Base-by-base conservation (phyloP, 139 green algal genomes). In the Zygnema circumcarinatum region DNA sequence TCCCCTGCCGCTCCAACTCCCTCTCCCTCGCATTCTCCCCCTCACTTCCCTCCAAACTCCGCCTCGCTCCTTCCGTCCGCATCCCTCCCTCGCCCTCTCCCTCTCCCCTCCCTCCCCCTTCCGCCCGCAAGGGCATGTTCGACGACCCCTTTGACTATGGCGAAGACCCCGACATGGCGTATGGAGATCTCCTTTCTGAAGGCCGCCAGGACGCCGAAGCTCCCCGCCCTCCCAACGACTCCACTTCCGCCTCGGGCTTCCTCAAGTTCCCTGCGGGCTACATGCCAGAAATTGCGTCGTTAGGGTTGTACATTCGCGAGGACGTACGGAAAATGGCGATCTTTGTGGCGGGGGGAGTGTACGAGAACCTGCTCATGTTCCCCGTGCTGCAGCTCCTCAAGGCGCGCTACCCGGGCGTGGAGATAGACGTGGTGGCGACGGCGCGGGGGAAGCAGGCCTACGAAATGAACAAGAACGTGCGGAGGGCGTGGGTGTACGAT, bases 301-400 rank as follows among this genome's bases (percentile, higher is more conserved):
- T 89, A 25, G 84, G 84, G 1, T 22, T 89, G 22, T 87, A 89
- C 47, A 89, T 90, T n/a, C 52, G 85, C 33, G 79, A 53, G 1
- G 85, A 90, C 32, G 79, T 90, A 22, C 52, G 85, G 21, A 56
- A 31, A 47, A 79, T 42, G 32, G 38, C 36, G 20, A 36, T 69
- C 29, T 32, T 90, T 47, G 85, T 90, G 7, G 40, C 85, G 3
- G 85, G 85, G 20, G 85, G 85, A 31, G 85, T 90, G 38, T 88
- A 88, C 3, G 85, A 90, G 85, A 90, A 90, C 32, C 85, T 90
- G n/a, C 78, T 90, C 2, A 85, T 90, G 35, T 90, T 90, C 79
- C 85, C 85, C 7, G 38, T 90, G 32, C 40, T 90, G 7, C 38
- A 89, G n/a, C 85, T 88, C 25, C 78, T 90, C 2, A 88, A 88